These are phyloP conservation scores for Parathielavia appendiculata DNA, from an alignment of 495 filamentous ascomycete species.

Conservation along the genomic window DNA sequence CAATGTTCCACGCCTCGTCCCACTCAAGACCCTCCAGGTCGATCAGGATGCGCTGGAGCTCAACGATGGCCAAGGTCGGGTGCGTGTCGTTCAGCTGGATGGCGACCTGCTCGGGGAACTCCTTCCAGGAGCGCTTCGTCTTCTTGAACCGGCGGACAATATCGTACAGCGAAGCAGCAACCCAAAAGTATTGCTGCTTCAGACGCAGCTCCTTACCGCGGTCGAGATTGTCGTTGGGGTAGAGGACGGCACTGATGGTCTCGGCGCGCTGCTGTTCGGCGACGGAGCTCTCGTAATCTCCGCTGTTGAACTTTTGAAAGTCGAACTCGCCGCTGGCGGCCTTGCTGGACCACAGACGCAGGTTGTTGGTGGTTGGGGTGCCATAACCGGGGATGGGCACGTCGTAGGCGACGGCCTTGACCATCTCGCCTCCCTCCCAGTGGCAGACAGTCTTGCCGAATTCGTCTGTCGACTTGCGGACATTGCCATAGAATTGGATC, in stretches of 20 bases:
- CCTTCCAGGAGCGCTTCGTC: constrained; percentile 79
- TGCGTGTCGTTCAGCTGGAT: constrained; percentile 99
- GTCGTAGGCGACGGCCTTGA: constrained; percentile 91
- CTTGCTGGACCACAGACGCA: constrained; percentile 95
- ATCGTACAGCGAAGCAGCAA: constrained; percentile 89
- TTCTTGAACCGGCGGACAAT: constrained; percentile 98
- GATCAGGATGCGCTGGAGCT: constrained; percentile 85
- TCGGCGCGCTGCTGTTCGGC: constrained; percentile 93
- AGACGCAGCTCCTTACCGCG: constrained; percentile 93
- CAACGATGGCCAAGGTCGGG: constrained; percentile 91
- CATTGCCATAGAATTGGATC: constrained; percentile 90
- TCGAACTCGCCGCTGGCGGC: constrained; percentile 96
- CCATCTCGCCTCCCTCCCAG: constrained; percentile 92
- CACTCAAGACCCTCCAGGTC: constrained; percentile 87
- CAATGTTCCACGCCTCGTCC: constrained; percentile 88
- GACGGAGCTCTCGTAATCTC: constrained; percentile 95
- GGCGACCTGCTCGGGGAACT: constrained; percentile 91
- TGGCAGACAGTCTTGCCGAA: constrained; percentile 63
- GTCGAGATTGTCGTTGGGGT: constrained; percentile 96
- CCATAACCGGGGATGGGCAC: constrained; percentile 89
- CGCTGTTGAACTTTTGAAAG: constrained; percentile 98
- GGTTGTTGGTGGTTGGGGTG: constrained; percentile 90
- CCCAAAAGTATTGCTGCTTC: constrained; percentile 99
- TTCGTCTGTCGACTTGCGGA: constrained; percentile 65
- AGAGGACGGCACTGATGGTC: constrained; percentile 95